phyloP scores from a whole-genome alignment of 768 basidiomycete species.

The Pisolithus tinctorius region DNA sequence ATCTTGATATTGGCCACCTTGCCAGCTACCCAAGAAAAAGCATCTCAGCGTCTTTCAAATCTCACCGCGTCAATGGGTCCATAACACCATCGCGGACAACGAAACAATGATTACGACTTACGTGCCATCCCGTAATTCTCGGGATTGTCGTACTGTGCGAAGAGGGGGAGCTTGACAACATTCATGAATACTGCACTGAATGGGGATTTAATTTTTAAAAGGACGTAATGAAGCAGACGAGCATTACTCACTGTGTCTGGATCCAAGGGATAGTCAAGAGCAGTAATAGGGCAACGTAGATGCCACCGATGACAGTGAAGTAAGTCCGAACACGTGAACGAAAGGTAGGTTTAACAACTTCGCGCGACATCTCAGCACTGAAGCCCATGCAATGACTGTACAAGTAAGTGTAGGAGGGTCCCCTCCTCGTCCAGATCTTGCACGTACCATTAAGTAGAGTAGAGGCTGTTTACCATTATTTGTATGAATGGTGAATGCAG shows the following conservation, averaged over 20 bases:
- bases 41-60: not conserved
- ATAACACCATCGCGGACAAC: not conserved
- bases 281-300: conserved; percentile 48
- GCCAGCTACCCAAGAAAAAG: conserved; percentile 43
- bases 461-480: not conserved
- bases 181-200: conserved; percentile 57
- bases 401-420: not conserved
- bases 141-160: conserved; percentile 58
- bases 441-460: not conserved
- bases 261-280: conserved; percentile 56
- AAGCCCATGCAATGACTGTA: not conserved
- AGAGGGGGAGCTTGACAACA: conserved; percentile 53
- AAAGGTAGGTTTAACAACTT: not conserved
- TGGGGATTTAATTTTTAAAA: conserved; percentile 10
- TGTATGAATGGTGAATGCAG: not conserved
- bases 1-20: conserved; percentile 72
- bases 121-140: conserved; percentile 80
- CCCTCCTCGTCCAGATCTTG: not conserved
- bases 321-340: not conserved
- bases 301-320: conserved; percentile 36
- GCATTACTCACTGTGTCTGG: conserved; percentile 56
- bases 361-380: not conserved
- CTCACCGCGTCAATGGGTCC: not conserved
- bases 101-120: conserved; percentile 29
- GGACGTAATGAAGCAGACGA: conserved; percentile 6